Base-by-base conservation (phyloP, 768 basidiomycete genomes). In the Paxillus involutus region DNA sequence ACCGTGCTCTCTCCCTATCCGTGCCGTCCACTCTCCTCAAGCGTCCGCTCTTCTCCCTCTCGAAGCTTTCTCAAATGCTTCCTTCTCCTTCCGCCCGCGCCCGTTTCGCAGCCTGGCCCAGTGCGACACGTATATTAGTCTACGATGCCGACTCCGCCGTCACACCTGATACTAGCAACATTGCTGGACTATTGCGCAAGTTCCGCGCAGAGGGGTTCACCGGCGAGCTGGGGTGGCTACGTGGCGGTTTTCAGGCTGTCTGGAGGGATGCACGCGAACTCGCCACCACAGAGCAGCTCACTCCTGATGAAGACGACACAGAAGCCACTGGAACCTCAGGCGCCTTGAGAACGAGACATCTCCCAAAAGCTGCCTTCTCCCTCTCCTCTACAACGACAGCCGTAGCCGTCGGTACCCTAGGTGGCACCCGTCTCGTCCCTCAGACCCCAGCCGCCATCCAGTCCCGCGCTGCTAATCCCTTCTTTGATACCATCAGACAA, bases 11-110 rank as follows among this genome's bases (percentile, higher is more conserved):
- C 49, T 92, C 92, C 45, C 82, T 98, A 57, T 91, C 90, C 44
- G 90, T 97, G 6, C 95, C 96, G 1, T 94, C 95, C 3, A 98
- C 94, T 0, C 86, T 98, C 19, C 86, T 98, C 66, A 94, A 93
- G 58, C 86, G 95, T 0, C 94, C 94, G 1, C 78, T 86, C 3
- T 96, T 94, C 74, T 86, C 90, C 26, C 79, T 96, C 9, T 77
- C 83, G 40, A 85, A 85, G 40, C 80, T 98, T 26, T 74, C 81
- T 7, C 83, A 83, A 26, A 94, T 95, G 88, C 80, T 98, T n/a
- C 81, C 88, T 9, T 82, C 81, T 6, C 56, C 70, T 39, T 63
- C 77, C 10, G 78, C 87, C 10, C 81, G 87, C 30, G 66, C 74
- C 32, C 77, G 78, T 51, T 91, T 94, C 62, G 69, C 77, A 12